A percentile compares a stretch with the other conserved stretches of the same genome.
Evolutionary conservation across 2,329 filamentous ascomycete species (phyloP).

Genomic region (Clonostachys chloroleuca): DNA sequence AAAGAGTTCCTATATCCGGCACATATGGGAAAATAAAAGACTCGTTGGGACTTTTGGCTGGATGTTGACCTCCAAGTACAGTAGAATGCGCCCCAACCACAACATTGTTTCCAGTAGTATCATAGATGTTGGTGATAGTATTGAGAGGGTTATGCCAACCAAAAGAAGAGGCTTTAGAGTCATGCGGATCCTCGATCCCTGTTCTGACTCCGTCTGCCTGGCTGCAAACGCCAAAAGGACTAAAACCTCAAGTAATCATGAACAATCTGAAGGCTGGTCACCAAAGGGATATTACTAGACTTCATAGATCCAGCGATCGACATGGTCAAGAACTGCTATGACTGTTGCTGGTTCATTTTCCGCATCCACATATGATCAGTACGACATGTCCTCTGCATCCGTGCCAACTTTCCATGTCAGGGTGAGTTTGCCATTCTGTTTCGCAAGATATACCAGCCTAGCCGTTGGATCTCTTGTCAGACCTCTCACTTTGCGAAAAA

Average conservation of each 20-base stretch:
- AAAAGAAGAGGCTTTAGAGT: not conserved
- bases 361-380: constrained; percentile 47
- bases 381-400: constrained; percentile 45
- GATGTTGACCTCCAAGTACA: too few relatives aligned
- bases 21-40: constrained; percentile 12
- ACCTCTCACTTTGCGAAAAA: constrained; percentile 22
- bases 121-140: not conserved
- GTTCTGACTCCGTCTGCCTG: not conserved
- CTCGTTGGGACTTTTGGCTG: too few relatives aligned
- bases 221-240: not conserved
- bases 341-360: constrained; percentile 32
- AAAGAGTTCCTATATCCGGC: constrained; percentile 18
- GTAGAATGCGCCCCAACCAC: not conserved
- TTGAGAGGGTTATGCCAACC: not conserved
- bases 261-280: not conserved
- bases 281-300: constrained; percentile 44
- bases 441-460: constrained; percentile 44
- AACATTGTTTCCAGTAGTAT: not conserved
- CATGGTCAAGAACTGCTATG: constrained; percentile 46
- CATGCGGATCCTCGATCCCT: constrained; percentile 39
- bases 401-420: constrained; percentile 50
- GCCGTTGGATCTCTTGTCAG: constrained; percentile 41
- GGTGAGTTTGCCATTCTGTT: constrained; percentile 32
- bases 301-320: constrained; percentile 41
- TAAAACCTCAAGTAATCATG: not conserved